Conservation (phyloP, 371 early-diverging fungal species). For the Mortierella sp. region DNA sequence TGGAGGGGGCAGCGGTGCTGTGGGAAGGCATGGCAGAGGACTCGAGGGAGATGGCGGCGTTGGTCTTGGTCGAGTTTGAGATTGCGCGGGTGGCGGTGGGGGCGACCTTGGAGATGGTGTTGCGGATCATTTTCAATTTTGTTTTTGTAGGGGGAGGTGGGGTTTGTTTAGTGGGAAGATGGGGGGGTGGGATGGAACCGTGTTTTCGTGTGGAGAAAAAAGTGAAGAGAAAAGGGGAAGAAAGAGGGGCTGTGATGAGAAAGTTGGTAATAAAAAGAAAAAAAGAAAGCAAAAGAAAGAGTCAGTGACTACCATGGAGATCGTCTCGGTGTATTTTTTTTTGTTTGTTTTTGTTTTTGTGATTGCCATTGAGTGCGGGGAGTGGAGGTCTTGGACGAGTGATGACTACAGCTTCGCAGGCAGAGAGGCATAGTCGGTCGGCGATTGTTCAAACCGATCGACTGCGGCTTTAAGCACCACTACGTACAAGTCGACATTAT, state of each 20-base stretch:
- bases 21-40: slow-evolving; percentile 12
- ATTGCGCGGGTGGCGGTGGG: slow-evolving; percentile 22
- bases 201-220: not conserved
- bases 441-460: not conserved
- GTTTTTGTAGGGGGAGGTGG: not conserved
- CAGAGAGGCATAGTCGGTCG: not conserved
- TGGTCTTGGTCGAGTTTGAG: slow-evolving; percentile 37
- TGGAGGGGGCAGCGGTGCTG: slow-evolving; percentile 6
- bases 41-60: slow-evolving; percentile 28
- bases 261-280: not conserved
- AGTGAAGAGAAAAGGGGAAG: not conserved
- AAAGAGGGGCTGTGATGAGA: not conserved
- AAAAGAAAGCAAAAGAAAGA: not conserved
- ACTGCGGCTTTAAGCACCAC: not conserved
- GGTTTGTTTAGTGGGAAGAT: not conserved
- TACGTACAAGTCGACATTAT: not conserved
- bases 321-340: not conserved
- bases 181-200: not conserved
- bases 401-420: not conserved
- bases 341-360: not conserved
- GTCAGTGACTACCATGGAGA: not conserved
- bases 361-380: not conserved
- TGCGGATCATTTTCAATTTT: slow-evolving; percentile 34
- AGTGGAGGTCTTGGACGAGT: not conserved
- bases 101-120: slow-evolving; percentile 29